Evolutionary conservation across 2,329 filamentous ascomycete species (phyloP), one percentile per base, ranked within the genome.

Genomic region (Xylaria multiplex): DNA sequence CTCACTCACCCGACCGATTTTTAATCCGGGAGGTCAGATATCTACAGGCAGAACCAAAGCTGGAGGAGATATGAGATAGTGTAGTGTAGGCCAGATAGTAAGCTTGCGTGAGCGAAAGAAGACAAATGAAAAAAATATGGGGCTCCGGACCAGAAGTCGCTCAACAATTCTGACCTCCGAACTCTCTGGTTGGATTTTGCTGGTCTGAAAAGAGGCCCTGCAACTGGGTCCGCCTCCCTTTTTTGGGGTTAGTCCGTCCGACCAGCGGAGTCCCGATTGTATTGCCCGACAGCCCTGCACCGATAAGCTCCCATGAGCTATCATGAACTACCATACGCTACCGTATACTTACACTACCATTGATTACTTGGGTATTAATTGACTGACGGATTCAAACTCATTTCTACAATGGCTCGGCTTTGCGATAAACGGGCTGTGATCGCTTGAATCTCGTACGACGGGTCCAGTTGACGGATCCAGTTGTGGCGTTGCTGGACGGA

Each of bases 141-240:
- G 59, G 62, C 66, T 68, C 66, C 62, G 62, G 62, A 22, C 52
- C 7, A 67, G 58, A 69, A 67, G 64, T 69, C 61, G 67, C 68
- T 68, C 68, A 69, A 69, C 68, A 69, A 68, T 64, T 67, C 62
- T 67, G 57, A 54, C 49, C 62, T 59, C 67, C 64, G 55, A 58
- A 8, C 32, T 48, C 52, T 48, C 40, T 55, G 27, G 27, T 27
- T 27, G 27, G 37, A 11, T 42, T 2, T 22, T 24, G 19, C n/a
- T 24, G 19, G 4, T 27, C 42, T 5, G 9, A 40, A 55, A 35
- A 37, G n/a, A 40, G 37, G 42, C 37, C 45, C 50, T 54, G 35
- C 35, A 54, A 13, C 13, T 19, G 14, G 24, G 24, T 43, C 37
- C 37, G 58, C 50, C 56, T 60, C 50, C 56, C 56, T 45, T n/a